phyloP scores from a whole-genome alignment of 805 yeast species.

The Candida railenensis region DNA sequence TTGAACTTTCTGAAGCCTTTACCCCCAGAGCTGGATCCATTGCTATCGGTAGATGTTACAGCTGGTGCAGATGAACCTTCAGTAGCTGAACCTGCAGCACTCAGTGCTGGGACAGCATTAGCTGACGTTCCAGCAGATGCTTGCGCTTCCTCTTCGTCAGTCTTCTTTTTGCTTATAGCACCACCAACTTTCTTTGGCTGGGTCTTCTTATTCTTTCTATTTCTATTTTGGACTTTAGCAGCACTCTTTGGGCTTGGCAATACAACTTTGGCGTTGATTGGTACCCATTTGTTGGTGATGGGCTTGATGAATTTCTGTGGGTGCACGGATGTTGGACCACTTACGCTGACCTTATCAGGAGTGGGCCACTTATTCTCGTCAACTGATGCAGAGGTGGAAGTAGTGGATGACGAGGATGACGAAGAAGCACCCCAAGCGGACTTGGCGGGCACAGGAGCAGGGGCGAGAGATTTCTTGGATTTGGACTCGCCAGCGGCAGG shows the following conservation, averaged over 20 bases:
- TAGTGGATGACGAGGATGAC: constrained; percentile 8
- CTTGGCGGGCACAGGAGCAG: constrained; percentile 46
- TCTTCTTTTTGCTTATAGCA: constrained; percentile 8
- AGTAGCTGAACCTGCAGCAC: no score
- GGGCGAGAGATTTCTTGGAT: constrained; percentile 37
- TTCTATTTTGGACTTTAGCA: constrained; percentile 18
- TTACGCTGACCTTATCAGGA: constrained; percentile 28
- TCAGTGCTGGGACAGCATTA: no score
- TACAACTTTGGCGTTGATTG: constrained; percentile 41
- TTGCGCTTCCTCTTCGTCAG: constrained; percentile 8
- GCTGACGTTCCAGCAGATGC: no score
- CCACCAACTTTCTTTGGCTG: constrained; percentile 9
- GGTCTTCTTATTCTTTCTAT: constrained; percentile 28
- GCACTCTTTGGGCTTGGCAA: constrained; percentile 33
- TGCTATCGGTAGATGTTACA: no score
- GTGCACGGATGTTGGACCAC: constrained; percentile 7
- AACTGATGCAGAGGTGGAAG: constrained; percentile 17
- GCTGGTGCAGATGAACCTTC: constrained; percentile 1
- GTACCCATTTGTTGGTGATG: constrained; percentile 44
- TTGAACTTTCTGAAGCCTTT: constrained; percentile 6
- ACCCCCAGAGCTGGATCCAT: no score
- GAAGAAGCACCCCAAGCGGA: constrained; percentile 41
- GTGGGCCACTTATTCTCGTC: constrained; percentile 47
- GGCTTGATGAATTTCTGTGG: constrained; percentile 41
- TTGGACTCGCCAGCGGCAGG: constrained; percentile 6